Conservation (phyloP, 768 basidiomycete species). For the Chiua virens region DNA sequence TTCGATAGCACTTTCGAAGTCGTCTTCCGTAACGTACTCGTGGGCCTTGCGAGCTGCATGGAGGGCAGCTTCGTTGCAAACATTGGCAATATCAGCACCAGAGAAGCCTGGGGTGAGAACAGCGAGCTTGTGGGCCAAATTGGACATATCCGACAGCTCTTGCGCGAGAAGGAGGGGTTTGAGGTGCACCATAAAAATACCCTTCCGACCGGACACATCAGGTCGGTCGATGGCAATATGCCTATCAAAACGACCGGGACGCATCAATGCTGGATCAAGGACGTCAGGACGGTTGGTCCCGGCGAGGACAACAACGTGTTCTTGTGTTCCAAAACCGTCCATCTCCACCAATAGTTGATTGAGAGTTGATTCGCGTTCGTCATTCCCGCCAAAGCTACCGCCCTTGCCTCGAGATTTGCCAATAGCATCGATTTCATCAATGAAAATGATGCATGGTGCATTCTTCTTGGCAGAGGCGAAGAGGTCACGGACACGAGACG, state of each 20-base stretch:
- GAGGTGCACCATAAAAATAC: conserved; percentile 93
- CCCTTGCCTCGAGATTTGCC: conserved; percentile 86
- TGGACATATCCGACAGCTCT: conserved; percentile 46
- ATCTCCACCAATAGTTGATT: conserved; percentile 98
- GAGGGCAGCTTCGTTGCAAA: conserved; percentile 96
- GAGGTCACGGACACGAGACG: conserved; percentile 94
- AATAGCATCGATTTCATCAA: conserved; percentile 99
- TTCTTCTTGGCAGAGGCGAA: conserved; percentile 98
- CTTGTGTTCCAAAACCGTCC: conserved; percentile 98
- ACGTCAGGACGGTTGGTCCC: conserved; percentile 98
- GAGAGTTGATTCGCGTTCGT: conserved; percentile 95
- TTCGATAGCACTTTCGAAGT: conserved; percentile 98
- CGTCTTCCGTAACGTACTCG: conserved; percentile 73
- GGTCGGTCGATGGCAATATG: conserved; percentile 95
- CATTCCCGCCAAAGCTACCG: conserved; percentile 87
- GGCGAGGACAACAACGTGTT: conserved; percentile 94
- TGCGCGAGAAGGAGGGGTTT: conserved; percentile 72
- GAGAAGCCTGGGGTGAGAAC: conserved; percentile 98
- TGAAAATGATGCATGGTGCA: conserved; percentile 97
- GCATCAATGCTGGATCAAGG: conserved; percentile 91
- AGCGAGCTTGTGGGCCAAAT: conserved; percentile 88
- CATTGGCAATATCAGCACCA: conserved; percentile 98
- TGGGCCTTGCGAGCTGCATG: conserved; percentile 87
- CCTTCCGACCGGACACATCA: conserved; percentile 89
- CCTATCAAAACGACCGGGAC: conserved; percentile 96